Evolutionary conservation across 2,329 filamentous ascomycete genomes (phyloP).

Genomic region (Xylariaceae sp.): DNA sequence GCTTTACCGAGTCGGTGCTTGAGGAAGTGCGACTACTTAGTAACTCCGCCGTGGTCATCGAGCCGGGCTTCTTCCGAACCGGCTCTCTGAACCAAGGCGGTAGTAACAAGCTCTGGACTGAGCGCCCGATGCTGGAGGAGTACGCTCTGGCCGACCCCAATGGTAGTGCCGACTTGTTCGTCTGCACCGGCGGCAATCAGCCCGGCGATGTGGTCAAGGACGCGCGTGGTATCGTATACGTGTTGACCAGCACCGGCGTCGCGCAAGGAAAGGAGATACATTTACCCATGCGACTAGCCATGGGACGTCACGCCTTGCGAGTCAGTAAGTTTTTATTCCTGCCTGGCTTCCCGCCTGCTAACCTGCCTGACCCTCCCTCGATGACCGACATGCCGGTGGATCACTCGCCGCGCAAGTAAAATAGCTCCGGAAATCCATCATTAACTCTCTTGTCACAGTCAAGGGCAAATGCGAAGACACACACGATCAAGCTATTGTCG

Average conservation of each 20-base stretch:
- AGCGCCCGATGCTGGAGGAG: slow-evolving; percentile 2
- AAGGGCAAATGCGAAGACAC: slow-evolving; percentile 2
- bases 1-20: slow-evolving; percentile 1
- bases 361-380: too few species aligned
- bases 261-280: not conserved
- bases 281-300: not conserved
- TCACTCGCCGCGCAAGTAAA: too few species aligned
- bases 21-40: not conserved
- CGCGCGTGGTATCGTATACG: slow-evolving; percentile 2
- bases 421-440: too few species aligned
- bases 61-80: slow-evolving; percentile 3
- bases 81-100: not conserved
- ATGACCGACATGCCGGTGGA: too few species aligned
- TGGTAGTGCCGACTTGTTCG: not conserved
- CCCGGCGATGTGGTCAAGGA: slow-evolving; percentile 1
- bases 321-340: too few species aligned
- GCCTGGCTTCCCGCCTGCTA: too few species aligned
- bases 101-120: not conserved
- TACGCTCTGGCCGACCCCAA: slow-evolving; percentile 1
- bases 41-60: slow-evolving; percentile 3
- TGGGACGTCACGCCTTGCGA: slow-evolving; percentile 1
- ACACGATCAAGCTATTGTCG: not conserved
- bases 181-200: not conserved
- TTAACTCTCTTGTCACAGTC: too few species aligned
- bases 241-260: not conserved